Evolutionary conservation across 345 rosid genomes (phyloP).

Genomic region (Salix caprea): DNA sequence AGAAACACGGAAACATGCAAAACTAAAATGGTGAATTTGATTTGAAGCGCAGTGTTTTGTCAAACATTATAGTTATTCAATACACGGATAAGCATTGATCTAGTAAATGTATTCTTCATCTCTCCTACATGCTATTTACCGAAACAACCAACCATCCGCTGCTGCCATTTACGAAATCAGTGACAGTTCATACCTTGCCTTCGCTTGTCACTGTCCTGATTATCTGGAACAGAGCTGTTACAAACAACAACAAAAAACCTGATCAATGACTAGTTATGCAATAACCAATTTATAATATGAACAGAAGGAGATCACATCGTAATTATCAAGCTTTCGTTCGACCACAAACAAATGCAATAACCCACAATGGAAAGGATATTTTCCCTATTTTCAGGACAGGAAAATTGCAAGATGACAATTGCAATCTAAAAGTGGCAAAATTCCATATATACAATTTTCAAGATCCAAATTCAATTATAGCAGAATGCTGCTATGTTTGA

Average conservation of each 20-base stretch:
- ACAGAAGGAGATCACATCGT: neutral
- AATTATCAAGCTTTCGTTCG: neutral
- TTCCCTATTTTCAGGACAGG: neutral
- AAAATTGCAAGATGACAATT: neutral
- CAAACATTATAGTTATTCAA: neutral
- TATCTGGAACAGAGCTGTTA: constrained; percentile 86
- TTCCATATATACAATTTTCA: neutral
- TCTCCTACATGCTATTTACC: neutral
- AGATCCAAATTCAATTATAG: neutral
- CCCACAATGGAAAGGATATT: neutral
- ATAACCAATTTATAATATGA: neutral
- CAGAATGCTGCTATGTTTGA: neutral
- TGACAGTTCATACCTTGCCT: constrained; percentile 8
- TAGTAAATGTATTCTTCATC: neutral
- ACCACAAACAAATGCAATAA: neutral
- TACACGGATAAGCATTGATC: neutral
- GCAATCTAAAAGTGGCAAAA: neutral
- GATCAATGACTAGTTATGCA: constrained; percentile 45
- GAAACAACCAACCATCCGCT: neutral
- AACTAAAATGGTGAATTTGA: neutral
- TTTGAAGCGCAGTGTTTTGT: neutral
- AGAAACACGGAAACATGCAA: neutral
- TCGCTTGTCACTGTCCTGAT: constrained; percentile 70
- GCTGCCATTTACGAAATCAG: neutral
- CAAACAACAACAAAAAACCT: constrained; percentile 3